Evolutionary conservation across 148 eudicot genomes (phyloP).

Genomic region (Arctostaphylos glauca): DNA sequence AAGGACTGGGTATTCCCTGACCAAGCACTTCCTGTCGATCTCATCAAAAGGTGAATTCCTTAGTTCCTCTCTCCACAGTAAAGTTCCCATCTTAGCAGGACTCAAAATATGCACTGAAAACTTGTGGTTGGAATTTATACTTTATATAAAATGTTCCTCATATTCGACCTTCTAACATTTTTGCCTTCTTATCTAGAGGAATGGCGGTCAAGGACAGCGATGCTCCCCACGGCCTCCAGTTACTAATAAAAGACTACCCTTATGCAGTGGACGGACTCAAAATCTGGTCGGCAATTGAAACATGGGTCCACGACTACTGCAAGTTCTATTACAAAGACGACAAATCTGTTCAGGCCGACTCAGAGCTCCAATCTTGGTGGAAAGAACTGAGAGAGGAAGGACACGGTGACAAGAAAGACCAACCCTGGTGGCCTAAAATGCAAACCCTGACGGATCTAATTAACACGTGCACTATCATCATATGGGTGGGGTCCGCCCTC

Average conservation of each 20-base stretch:
- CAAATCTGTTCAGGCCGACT: too few species aligned
- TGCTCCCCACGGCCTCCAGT: slow-evolving; percentile 21
- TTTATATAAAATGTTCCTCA: too few species aligned
- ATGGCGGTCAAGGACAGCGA: slow-evolving; percentile 29
- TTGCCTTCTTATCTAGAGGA: slow-evolving; percentile 20
- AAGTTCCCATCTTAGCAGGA: too few species aligned
- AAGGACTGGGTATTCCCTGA: slow-evolving; percentile 61
- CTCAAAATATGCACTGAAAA: too few species aligned
- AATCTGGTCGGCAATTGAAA: slow-evolving; percentile 34
- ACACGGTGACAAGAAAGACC: too few species aligned
- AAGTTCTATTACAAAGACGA: slow-evolving; percentile 29
- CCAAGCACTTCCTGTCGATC: slow-evolving; percentile 74
- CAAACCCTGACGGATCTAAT: too few species aligned
- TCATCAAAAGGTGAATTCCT: slow-evolving; percentile 49
- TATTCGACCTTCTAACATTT: too few species aligned
- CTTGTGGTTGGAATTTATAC: too few species aligned
- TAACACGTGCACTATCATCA: slow-evolving; percentile 23
- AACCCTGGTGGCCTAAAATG: too few species aligned
- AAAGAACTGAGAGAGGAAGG: too few species aligned
- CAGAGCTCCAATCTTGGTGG: too few species aligned
- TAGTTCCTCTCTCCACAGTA: neutral
- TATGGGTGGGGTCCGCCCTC: slow-evolving; percentile 32
- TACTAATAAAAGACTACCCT: slow-evolving; percentile 32
- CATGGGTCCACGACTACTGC: slow-evolving; percentile 31
- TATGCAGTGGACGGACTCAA: slow-evolving; percentile 30